Conservation (phyloP, 176 grass and related monocot species). For the Hordeum marinum region DNA sequence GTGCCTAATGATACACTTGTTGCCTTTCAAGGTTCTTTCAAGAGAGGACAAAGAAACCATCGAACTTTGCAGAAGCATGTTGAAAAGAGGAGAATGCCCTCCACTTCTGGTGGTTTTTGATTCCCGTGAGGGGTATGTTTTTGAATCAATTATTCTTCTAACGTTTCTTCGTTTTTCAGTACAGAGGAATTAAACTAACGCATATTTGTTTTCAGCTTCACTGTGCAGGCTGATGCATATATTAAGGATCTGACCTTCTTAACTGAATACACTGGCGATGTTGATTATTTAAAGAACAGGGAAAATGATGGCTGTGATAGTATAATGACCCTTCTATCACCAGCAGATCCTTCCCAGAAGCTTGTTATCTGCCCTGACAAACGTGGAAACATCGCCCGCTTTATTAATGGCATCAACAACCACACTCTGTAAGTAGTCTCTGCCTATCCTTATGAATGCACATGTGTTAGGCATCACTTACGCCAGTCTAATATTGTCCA, state of each 20-base stretch:
- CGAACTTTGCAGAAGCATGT: constrained; percentile 67
- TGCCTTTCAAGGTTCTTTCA: constrained; percentile 54
- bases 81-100: constrained; percentile 74
- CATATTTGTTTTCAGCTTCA: constrained; percentile 61
- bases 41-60: constrained; percentile 79
- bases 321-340: constrained; percentile 79
- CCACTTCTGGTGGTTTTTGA: constrained; percentile 86
- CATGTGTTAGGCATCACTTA: neutral
- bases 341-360: constrained; percentile 49
- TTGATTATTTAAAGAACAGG: constrained; percentile 74
- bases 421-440: constrained; percentile 42
- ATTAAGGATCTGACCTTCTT: constrained; percentile 89
- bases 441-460: neutral
- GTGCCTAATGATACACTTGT: constrained; percentile 4
- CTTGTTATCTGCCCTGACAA: constrained; percentile 83
- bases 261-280: constrained; percentile 73
- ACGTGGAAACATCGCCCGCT: constrained; percentile 72
- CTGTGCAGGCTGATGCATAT: constrained; percentile 75
- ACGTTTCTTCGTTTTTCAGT: neutral
- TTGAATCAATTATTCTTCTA: neutral
- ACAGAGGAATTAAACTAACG: neutral
- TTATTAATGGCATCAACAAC: constrained; percentile 92
- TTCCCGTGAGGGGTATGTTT: constrained; percentile 60
- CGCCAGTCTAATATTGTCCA: constrained; percentile 16
- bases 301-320: constrained; percentile 74